Conservation (phyloP, 2,329 filamentous ascomycete species). For the Cladosporium sp. region DNA sequence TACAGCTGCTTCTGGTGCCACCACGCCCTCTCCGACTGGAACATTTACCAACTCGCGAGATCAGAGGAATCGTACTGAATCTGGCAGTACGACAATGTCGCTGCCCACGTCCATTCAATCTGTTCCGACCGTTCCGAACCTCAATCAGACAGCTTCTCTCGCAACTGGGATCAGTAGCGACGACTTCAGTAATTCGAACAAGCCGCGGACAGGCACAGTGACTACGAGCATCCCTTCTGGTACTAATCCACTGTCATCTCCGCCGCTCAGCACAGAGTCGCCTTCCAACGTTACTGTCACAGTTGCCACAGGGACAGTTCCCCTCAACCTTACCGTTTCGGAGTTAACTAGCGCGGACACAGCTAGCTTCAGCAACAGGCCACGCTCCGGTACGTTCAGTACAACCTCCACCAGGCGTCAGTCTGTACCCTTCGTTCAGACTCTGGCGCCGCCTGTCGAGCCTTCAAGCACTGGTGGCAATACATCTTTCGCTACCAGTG, state of each 20-base stretch:
- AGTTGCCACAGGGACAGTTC: not conserved
- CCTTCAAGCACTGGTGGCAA: not conserved
- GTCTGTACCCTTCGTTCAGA: not conserved
- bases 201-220: not conserved
- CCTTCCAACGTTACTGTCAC: conserved; percentile 1
- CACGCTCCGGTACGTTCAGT: conserved; percentile 9
- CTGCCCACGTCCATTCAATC: too few relatives aligned
- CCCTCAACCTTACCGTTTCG: not conserved
- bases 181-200: not conserved
- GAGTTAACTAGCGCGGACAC: not conserved
- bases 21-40: not conserved
- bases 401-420: not conserved
- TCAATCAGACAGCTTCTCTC: too few relatives aligned
- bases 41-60: not conserved
- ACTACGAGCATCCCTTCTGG: not conserved
- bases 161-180: not conserved
- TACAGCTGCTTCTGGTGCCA: not conserved
- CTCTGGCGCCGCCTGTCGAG: not conserved
- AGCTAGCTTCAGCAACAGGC: not conserved
- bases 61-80: not conserved
- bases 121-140: too few relatives aligned
- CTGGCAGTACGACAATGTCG: not conserved
- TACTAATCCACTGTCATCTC: not conserved
- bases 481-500: not conserved
- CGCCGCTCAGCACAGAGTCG: conserved; percentile 1